Percentiles rank a stretch among this genome's conserved stretches.
Evolutionary conservation across 371 early-diverging fungal genomes (phyloP).

Genomic region (Dichotomocladium elegans): DNA sequence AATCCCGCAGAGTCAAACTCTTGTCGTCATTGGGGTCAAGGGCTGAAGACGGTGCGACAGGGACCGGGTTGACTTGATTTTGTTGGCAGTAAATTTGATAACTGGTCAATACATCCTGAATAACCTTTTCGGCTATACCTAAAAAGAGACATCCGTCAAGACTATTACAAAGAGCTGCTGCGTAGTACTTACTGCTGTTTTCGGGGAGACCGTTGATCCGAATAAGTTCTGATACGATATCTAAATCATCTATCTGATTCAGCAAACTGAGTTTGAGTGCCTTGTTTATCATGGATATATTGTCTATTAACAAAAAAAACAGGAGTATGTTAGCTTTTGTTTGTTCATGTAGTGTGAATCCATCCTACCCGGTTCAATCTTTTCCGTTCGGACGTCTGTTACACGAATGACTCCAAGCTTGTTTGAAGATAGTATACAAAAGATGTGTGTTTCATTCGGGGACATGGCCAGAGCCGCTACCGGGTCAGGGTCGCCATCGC

Average conservation of each 20-base stretch:
- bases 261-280: slow-evolving; percentile 23
- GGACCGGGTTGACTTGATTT: not conserved
- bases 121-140: slow-evolving; percentile 17
- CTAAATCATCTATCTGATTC: slow-evolving; percentile 30
- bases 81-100: slow-evolving; percentile 17
- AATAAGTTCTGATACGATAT: slow-evolving; percentile 35
- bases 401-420: slow-evolving; percentile 24
- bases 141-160: not conserved
- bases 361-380: not conserved
- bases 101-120: slow-evolving; percentile 12
- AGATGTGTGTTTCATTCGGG: slow-evolving; percentile 36
- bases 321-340: no score
- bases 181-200: slow-evolving; percentile 12
- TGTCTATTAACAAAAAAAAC: not conserved
- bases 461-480: slow-evolving; percentile 29
- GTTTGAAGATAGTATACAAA: slow-evolving; percentile 27
- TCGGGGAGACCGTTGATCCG: slow-evolving; percentile 11
- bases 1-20: slow-evolving; percentile 10
- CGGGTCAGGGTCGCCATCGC: slow-evolving; percentile 18
- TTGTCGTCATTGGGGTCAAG: not conserved
- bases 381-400: slow-evolving; percentile 11
- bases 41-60: not conserved
- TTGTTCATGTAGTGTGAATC: not conserved
- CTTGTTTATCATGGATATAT: slow-evolving; percentile 2
- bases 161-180: no score